These are phyloP conservation scores for Saccharomyces hybrid DNA, from an alignment of 1,139 yeast genomes.

Conservation along the genomic window DNA sequence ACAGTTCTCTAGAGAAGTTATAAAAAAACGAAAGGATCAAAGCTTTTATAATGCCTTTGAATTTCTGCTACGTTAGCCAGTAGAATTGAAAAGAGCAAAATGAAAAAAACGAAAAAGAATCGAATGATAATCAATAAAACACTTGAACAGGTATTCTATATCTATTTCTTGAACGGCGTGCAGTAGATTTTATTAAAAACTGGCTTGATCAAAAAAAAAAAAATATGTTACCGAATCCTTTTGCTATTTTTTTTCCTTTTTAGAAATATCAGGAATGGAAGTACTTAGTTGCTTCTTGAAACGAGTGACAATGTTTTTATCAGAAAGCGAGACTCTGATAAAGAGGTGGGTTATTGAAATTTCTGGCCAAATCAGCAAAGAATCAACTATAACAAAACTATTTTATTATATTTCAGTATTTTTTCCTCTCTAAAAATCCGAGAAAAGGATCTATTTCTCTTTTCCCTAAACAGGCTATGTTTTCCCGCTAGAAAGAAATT, in stretches of 20 bases:
- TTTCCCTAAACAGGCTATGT: conserved; percentile 10
- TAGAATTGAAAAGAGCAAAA: background rate
- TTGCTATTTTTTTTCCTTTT: background rate
- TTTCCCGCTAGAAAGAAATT: background rate
- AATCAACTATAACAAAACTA: background rate
- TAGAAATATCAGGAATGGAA: background rate
- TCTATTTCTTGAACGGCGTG: background rate
- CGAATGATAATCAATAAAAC: background rate
- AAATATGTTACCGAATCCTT: background rate
- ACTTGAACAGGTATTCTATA: background rate
- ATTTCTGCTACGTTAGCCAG: background rate
- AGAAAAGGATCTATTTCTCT: conserved; percentile 9
- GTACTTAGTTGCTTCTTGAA: background rate
- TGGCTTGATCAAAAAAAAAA: background rate
- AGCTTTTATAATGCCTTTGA: background rate
- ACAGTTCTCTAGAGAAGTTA: background rate
- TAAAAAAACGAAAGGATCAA: background rate
- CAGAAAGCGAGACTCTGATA: background rate
- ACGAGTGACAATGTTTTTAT: background rate
- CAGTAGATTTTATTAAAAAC: background rate
- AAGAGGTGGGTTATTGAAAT: background rate
- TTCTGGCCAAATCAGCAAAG: background rate
- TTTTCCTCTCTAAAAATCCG: background rate
- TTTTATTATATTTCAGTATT: no score
- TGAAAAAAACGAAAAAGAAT: background rate